A percentile compares a stretch with the other conserved stretches of the same genome.
Conservation (phyloP, 768 basidiomycete species). For the Tricholoma sp. region DNA sequence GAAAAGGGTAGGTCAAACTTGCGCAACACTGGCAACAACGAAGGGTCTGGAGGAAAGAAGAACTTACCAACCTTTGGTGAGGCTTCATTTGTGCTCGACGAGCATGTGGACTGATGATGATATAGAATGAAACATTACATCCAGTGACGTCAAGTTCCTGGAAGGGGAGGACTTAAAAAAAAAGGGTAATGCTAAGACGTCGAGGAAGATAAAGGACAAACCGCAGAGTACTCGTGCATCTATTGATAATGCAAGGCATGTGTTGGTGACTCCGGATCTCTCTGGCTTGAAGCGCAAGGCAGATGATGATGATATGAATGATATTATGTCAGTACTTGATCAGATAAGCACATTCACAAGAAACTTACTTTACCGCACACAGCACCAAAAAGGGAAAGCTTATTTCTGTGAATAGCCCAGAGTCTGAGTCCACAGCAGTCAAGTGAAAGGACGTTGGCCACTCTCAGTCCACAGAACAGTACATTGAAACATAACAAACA, state of each 20-base stretch:
- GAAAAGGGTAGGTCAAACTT: neutral
- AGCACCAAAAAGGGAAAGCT: neutral
- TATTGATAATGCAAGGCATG: neutral
- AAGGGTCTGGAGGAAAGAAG: too few species aligned
- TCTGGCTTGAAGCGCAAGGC: neutral
- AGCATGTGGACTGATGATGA: neutral
- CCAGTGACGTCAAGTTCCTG: neutral
- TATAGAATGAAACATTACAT: neutral
- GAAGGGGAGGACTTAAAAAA: neutral
- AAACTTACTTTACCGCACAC: neutral
- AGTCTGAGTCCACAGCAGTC: neutral
- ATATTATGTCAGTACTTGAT: neutral
- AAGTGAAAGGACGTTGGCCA: neutral
- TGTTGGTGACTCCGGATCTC: neutral
- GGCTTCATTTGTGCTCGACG: neutral
- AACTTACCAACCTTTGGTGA: too few species aligned
- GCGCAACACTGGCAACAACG: too few species aligned
- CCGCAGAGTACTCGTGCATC: neutral
- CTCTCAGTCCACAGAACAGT: neutral
- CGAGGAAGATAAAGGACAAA: neutral
- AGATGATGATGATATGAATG: neutral
- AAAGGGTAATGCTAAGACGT: neutral
- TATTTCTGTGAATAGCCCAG: neutral
- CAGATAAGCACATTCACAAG: neutral
- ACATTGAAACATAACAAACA: neutral